Conservation (phyloP, 106 monocot genomes). For the Phalaenopsis equestris region DNA sequence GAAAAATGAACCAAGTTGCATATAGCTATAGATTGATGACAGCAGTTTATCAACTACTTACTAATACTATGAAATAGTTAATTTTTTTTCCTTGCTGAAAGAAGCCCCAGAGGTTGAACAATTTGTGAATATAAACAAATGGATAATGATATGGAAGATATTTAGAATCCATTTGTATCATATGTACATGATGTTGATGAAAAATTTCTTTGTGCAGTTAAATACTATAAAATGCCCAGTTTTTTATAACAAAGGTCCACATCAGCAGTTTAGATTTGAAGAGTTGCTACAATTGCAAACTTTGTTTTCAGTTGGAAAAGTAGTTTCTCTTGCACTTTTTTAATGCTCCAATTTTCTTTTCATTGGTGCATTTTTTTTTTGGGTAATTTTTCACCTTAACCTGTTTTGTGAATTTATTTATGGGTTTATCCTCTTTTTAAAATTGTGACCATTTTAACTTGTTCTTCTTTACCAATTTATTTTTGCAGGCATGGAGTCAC, state of each 20-base stretch:
- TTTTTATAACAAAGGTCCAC: not conserved
- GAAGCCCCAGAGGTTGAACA: not conserved
- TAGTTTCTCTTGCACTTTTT: not conserved
- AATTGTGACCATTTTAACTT: not conserved
- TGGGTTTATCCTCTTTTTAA: not conserved
- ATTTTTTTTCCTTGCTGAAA: not conserved
- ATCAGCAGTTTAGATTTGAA: not conserved
- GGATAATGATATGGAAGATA: not conserved
- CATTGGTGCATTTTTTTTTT: not conserved
- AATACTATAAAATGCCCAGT: not conserved
- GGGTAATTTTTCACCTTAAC: not conserved
- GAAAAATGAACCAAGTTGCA: not conserved
- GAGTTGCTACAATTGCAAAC: not conserved
- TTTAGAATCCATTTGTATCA: not conserved
- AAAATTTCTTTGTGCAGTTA: not conserved
- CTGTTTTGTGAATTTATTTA: constrained; percentile 2
- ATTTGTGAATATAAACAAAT: not conserved
- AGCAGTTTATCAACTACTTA: not conserved
- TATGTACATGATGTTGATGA: not conserved
- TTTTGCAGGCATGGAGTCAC: constrained; percentile 81
- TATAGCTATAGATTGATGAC: not conserved
- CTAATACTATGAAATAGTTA: not conserved
- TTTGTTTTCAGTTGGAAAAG: not conserved
- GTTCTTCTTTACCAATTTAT: constrained; percentile 7
- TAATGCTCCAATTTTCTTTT: not conserved